Percentiles rank a stretch among this genome's conserved stretches.
These are phyloP conservation scores for Aspergillus biplanus DNA, from an alignment of 495 filamentous ascomycete genomes.

Conservation along the genomic window DNA sequence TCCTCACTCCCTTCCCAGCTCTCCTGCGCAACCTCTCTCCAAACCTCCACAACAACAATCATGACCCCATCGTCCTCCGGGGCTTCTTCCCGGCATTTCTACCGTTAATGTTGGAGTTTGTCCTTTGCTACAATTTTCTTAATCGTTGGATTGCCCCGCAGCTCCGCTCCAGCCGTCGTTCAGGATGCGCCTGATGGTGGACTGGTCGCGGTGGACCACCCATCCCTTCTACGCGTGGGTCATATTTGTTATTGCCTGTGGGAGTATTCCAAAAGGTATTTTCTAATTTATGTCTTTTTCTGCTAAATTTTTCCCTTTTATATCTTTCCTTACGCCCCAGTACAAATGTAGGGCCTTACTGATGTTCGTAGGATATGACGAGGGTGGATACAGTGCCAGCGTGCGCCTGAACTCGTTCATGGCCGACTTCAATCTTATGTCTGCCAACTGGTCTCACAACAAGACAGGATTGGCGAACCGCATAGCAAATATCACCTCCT, in stretches of 20 bases:
- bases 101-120: neutral
- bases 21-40: no score
- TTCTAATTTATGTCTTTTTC: no score
- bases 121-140: constrained; percentile 4
- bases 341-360: constrained; percentile 11
- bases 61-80: constrained; percentile 1
- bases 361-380: constrained; percentile 46
- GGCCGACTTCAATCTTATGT: constrained; percentile 44
- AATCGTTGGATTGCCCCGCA: constrained; percentile 9
- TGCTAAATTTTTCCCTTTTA: neutral
- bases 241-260: constrained; percentile 45
- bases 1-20: no score
- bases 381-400: constrained; percentile 52
- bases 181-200: constrained; percentile 36
- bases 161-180: constrained; percentile 9
- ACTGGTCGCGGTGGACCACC: constrained; percentile 43
- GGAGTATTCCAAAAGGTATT: constrained; percentile 50
- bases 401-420: constrained; percentile 44
- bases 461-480: constrained; percentile 44
- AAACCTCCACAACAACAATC: no score
- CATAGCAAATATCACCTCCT: constrained; percentile 50
- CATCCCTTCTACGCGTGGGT: constrained; percentile 46
- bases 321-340: neutral
- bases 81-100: neutral
- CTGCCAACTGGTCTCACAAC: constrained; percentile 40